Percentiles rank a stretch among this genome's conserved stretches.
These are phyloP conservation scores for Geosmithia putterillii DNA, from an alignment of 2,329 filamentous ascomycete species.

Conservation along the genomic window DNA sequence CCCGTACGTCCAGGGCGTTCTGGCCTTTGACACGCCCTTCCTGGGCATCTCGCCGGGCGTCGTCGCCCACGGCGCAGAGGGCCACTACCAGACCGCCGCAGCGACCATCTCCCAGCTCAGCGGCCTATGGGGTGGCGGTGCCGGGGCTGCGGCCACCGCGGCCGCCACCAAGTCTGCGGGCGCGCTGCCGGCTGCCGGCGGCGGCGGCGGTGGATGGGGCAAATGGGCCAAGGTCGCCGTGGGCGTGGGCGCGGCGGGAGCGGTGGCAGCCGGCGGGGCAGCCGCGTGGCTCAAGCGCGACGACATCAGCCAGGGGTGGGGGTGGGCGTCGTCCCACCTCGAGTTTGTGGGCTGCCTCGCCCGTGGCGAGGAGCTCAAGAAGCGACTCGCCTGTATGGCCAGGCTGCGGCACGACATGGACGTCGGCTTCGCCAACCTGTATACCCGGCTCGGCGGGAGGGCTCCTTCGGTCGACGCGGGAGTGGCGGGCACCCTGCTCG, in stretches of 20 bases:
- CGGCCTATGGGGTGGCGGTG: slow-evolving; percentile 54
- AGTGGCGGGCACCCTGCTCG: slow-evolving; percentile 46
- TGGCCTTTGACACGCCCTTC: slow-evolving; percentile 92
- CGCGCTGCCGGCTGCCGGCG: slow-evolving; percentile 13
- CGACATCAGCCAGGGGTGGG: slow-evolving; percentile 61
- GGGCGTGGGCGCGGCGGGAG: slow-evolving; percentile 72
- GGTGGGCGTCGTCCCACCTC: slow-evolving; percentile 81
- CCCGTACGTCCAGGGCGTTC: slow-evolving; percentile 77
- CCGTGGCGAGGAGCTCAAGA: slow-evolving; percentile 68
- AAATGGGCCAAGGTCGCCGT: slow-evolving; percentile 78
- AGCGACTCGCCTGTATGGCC: slow-evolving; percentile 58
- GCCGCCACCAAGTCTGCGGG: slow-evolving; percentile 13
- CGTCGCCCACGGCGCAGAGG: slow-evolving; percentile 77
- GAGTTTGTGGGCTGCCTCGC: slow-evolving; percentile 88
- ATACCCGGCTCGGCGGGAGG: slow-evolving; percentile 67
- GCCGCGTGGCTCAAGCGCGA: slow-evolving; percentile 81
- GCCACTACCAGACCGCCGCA: slow-evolving; percentile 62
- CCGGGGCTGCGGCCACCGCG: slow-evolving; percentile 34
- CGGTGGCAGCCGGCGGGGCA: slow-evolving; percentile 69
- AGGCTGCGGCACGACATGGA: slow-evolving; percentile 50
- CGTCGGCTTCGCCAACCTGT: slow-evolving; percentile 76
- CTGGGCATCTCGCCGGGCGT: slow-evolving; percentile 71
- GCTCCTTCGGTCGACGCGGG: slow-evolving; percentile 35
- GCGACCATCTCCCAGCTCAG: slow-evolving; percentile 57
- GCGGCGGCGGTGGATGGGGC: slow-evolving; percentile 41